Evolutionary conservation across 306 rosid genomes (phyloP), one percentile per base, ranked within the genome.

Genomic region (Astragalus membranaceus): DNA sequence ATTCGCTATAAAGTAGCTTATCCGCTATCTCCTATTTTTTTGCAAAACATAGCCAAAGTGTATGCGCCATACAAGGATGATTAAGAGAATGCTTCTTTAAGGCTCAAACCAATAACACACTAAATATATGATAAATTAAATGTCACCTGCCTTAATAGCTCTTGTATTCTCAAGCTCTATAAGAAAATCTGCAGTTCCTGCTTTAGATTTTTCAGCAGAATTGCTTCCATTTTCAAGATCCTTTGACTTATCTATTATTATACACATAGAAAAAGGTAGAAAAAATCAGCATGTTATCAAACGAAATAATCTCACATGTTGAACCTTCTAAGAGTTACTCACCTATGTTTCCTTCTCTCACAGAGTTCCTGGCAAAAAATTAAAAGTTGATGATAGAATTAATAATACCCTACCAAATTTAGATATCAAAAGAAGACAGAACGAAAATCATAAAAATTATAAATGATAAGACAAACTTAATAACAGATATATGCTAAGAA

Each of bases 121-220:
- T 15, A 49, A 26, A 56, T 48, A 46, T 12, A 36, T 7, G 4
- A 10, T 17, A 33, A 23, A 59, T 9, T 23, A 73, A 73, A 23
- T 41, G 75, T 20, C 43, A 51, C 87, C 10, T 72, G 78, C 96
- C 85, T 90, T 93, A 32, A 93, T 90, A 23, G 97, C 74, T 83
- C 98, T 85, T 84, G 75, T 81, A 14, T 77, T 85, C 81, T 93
- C 97, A 59, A 88, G 86, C 63, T 90, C 84, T 47, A 90, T 32
- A 72, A 93, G 97, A 72, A 85, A 93, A 69, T 46, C 82, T 29
- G 89, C 96, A 10, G 85, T 88, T 68, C 98, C 94, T 15, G 83
- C 92, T 78, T 78, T 53, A 0, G 78, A 72, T 48, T 76, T 84
- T 29, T 55, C 81, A 9, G 42, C 35, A 3, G 85, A 56, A 60